Conservation (phyloP, 2,329 filamentous ascomycete species). For the Alternaria conjuncta region DNA sequence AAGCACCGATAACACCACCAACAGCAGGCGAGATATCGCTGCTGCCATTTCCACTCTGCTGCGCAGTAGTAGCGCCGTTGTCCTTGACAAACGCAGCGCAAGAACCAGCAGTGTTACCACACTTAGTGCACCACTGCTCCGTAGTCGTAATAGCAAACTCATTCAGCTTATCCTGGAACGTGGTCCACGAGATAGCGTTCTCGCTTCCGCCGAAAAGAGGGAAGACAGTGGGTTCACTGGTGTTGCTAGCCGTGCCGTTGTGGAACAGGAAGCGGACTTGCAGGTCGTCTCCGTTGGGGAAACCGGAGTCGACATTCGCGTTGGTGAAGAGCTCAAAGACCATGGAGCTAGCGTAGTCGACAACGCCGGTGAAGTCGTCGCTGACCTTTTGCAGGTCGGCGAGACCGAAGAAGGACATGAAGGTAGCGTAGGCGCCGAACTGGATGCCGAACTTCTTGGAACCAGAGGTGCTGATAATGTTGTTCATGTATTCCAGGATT, state of each 20-base stretch:
- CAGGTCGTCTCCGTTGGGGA: slow-evolving; percentile 58
- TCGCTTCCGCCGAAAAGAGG: slow-evolving; percentile 66
- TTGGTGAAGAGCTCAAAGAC: slow-evolving; percentile 73
- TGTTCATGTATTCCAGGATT: slow-evolving; percentile 54
- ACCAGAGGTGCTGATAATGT: slow-evolving; percentile 48
- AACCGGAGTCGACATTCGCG: slow-evolving; percentile 47
- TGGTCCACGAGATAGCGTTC: slow-evolving; percentile 68
- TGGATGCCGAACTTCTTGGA: slow-evolving; percentile 58
- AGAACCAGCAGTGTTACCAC: slow-evolving; percentile 72
- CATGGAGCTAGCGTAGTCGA: slow-evolving; percentile 85
- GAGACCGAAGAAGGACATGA: slow-evolving; percentile 68
- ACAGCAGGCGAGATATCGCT: slow-evolving; percentile 69
- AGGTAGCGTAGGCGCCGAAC: slow-evolving; percentile 67
- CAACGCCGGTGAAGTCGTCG: slow-evolving; percentile 73
- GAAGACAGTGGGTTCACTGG: slow-evolving; percentile 58
- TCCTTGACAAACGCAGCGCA: slow-evolving; percentile 62
- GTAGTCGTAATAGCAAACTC: slow-evolving; percentile 72
- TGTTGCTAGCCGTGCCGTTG: slow-evolving; percentile 62
- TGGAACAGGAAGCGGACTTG: slow-evolving; percentile 68
- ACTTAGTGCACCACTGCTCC: slow-evolving; percentile 74
- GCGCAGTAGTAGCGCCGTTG: slow-evolving; percentile 5
- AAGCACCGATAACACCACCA: slow-evolving; percentile 80
- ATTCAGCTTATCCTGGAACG: slow-evolving; percentile 69
- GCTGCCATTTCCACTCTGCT: slow-evolving; percentile 28
- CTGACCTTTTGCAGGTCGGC: slow-evolving; percentile 58